Conservation (phyloP, 2,329 filamentous ascomycete genomes). For the Elsinoe ampelina region DNA sequence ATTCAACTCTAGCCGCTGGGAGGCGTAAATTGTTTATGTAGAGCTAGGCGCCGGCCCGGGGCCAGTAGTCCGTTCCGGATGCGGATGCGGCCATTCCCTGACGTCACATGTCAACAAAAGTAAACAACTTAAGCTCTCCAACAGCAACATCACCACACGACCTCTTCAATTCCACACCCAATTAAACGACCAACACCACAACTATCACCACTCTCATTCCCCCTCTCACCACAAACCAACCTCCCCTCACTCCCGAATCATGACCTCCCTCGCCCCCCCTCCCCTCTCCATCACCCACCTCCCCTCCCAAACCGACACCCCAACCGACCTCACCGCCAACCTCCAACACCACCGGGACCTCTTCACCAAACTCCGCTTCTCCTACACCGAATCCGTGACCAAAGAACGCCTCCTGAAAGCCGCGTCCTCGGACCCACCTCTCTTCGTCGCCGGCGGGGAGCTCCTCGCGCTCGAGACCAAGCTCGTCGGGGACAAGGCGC, state of each 20-base stretch:
- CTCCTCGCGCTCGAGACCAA: slow-evolving; percentile 70
- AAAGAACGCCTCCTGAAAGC: slow-evolving; percentile 95
- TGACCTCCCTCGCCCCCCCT: slow-evolving; percentile 25
- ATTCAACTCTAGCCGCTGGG: too few species aligned
- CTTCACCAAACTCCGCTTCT: slow-evolving; percentile 92
- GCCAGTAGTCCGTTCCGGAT: too few species aligned
- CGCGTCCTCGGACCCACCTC: slow-evolving; percentile 81
- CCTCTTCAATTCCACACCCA: background rate
- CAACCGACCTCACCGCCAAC: slow-evolving; percentile 71
- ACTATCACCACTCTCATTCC: background rate
- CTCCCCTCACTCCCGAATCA: too few species aligned
- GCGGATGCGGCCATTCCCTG: too few species aligned
- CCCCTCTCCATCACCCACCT: slow-evolving; percentile 25
- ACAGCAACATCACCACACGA: background rate
- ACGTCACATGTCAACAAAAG: slow-evolving; percentile 12
- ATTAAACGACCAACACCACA: background rate
- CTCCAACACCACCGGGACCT: slow-evolving; percentile 86
- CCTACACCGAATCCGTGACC: slow-evolving; percentile 94
- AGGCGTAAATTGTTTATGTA: too few species aligned
- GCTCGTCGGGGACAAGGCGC: slow-evolving; percentile 59
- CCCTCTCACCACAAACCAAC: slow-evolving; percentile 52
- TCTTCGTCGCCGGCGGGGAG: slow-evolving; percentile 72
- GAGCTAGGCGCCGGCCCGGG: too few species aligned
- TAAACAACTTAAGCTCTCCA: slow-evolving; percentile 11
- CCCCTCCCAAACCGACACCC: slow-evolving; percentile 41